Evolutionary conservation across 202 grass and related monocot species (phyloP).

Genomic region (Musa balbisiana): DNA sequence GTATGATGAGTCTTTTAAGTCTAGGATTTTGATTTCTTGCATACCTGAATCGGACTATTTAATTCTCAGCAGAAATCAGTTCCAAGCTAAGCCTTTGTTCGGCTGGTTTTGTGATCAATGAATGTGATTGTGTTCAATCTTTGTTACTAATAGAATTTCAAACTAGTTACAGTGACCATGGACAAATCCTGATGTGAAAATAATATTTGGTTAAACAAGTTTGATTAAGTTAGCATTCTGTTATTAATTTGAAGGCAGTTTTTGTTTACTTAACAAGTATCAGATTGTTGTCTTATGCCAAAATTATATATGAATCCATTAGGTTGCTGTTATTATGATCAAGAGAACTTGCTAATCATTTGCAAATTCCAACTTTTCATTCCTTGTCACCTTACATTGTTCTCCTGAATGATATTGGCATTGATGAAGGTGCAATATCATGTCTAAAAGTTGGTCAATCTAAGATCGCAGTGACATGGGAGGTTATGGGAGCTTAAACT

Average conservation of each 20-base stretch:
- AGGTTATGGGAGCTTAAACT: neutral
- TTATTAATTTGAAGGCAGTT: neutral
- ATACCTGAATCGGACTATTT: neutral
- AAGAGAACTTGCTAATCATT: neutral
- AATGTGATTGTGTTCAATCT: neutral
- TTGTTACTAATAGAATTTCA: neutral
- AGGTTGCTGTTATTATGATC: neutral
- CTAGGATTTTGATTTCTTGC: neutral
- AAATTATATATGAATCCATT: neutral
- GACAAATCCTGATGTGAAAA: neutral
- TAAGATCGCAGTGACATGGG: neutral
- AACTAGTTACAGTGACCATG: neutral
- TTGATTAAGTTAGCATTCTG: neutral
- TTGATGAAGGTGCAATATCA: neutral
- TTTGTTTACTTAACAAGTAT: neutral
- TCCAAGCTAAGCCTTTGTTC: neutral
- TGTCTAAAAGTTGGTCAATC: neutral
- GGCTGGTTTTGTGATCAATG: neutral
- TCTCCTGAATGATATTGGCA: neutral
- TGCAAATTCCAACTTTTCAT: neutral
- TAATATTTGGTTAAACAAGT: neutral
- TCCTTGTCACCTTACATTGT: neutral
- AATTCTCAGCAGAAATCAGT: neutral
- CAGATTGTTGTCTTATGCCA: neutral
- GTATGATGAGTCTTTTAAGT: constrained; percentile 32